Percentiles rank a stretch among this genome's conserved stretches.
phyloP scores from a whole-genome alignment of 78 protist species.

The Dictyostelium firmibasis region DNA sequence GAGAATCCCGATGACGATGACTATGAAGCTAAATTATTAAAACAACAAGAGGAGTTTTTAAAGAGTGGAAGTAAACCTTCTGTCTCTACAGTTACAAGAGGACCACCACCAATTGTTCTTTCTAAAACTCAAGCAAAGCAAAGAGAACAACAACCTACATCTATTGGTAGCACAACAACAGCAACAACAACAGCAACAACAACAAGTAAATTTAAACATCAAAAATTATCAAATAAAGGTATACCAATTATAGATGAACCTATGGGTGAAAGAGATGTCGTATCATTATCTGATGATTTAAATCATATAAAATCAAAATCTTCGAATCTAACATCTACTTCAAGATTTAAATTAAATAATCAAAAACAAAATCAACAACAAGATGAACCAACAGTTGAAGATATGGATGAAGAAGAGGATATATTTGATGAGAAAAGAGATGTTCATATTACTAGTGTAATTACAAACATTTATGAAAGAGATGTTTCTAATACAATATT shows the following conservation, averaged over 20 bases:
- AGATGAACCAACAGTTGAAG: neutral
- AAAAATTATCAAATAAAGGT: neutral
- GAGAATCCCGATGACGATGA: neutral
- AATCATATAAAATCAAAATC: neutral
- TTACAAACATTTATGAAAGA: slow-evolving; percentile 33
- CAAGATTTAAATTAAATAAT: slow-evolving; percentile 1
- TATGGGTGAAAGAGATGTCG: slow-evolving; percentile 30
- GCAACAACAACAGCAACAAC: neutral
- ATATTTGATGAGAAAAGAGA: slow-evolving; percentile 6
- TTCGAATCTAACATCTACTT: neutral
- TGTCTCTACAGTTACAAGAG: neutral
- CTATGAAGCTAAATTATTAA: slow-evolving; percentile 24
- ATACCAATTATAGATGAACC: slow-evolving; percentile 65
- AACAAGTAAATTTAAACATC: neutral
- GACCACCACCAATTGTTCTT: slow-evolving; percentile 30
- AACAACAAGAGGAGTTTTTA: slow-evolving; percentile 67
- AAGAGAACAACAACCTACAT: neutral
- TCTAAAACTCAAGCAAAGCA: neutral
- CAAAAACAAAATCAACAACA: neutral
- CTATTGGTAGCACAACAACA: too few species aligned
- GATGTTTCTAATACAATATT: slow-evolving; percentile 44
- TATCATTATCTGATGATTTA: neutral
- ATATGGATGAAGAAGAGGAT: neutral
- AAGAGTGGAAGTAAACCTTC: slow-evolving; percentile 48
- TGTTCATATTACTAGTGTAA: slow-evolving; percentile 35